Percentiles rank a stretch among this genome's conserved stretches.
Evolutionary conservation across 495 filamentous ascomycete genomes (phyloP).

Genomic region (Penicillium fimorum): DNA sequence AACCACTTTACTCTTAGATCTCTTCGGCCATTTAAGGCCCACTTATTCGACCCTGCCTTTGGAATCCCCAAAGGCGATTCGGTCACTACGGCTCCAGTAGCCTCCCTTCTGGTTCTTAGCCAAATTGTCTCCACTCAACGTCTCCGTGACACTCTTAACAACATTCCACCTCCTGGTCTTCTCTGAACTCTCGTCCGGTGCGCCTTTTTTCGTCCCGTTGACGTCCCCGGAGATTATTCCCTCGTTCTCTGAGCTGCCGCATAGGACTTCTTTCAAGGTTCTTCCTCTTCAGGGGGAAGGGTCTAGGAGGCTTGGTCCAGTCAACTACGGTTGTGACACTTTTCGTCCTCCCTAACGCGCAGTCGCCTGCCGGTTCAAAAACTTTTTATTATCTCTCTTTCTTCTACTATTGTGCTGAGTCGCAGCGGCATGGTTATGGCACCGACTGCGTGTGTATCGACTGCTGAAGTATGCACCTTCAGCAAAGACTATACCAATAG

Average conservation of each 20-base stretch:
- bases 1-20: constrained; percentile 3
- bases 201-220: constrained; percentile 50
- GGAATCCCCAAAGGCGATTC: constrained; percentile 62
- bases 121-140: constrained; percentile 72
- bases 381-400: constrained; percentile 18
- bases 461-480: constrained; percentile 50
- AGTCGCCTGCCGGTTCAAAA: constrained; percentile 29
- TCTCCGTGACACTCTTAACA: constrained; percentile 63
- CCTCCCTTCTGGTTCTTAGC: constrained; percentile 63
- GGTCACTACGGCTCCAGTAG: constrained; percentile 69
- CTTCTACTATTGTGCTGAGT: constrained; percentile 34
- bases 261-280: constrained; percentile 94
- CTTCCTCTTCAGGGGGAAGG: constrained; percentile 75
- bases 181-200: constrained; percentile 53
- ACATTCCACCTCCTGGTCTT: constrained; percentile 69
- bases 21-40: constrained; percentile 3
- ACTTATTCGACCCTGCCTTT: constrained; percentile 53
- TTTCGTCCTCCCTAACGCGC: constrained; percentile 86
- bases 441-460: constrained; percentile 60
- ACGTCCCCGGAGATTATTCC: constrained; percentile 54
- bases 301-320: constrained; percentile 49
- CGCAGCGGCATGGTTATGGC: constrained; percentile 61
- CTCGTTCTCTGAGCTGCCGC: constrained; percentile 85
- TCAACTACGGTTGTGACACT: constrained; percentile 77
- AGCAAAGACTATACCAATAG: constrained; percentile 34